Evolutionary conservation across 495 filamentous ascomycete genomes (phyloP), one percentile per base, ranked within the genome.

Genomic region (Tuber indicum): DNA sequence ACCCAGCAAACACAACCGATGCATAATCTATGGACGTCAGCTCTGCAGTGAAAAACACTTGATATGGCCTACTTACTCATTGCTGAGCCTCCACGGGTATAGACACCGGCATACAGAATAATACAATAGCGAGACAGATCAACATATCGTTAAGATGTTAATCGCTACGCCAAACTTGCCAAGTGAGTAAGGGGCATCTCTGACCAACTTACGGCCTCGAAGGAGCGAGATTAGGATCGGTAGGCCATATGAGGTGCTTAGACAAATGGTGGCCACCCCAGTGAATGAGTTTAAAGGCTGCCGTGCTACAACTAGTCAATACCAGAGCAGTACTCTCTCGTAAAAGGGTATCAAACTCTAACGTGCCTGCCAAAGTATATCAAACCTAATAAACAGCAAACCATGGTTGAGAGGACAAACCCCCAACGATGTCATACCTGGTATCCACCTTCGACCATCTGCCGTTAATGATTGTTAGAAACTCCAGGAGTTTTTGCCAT

Each of bases 231-330:
- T 87, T 10, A 91, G 81, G 75, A 92, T 91, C 0, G 90, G 90
- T 72, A 90, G 80, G 23, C 89, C 89, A 81, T 91, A 92, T 7
- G 88, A 90, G 72, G 87, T 87, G 36, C 87, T 89, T 3, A 91
- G 83, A 76, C 89, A 91, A 75, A 91, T 91, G 0, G 89, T 91
- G 4, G 89, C 90, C 16, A 91, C 89, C 43, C 89, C 90, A 0
- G 89, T 91, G 80, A 92, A 91, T 3, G 88, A 88, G 83, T 90
- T n/a, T 91, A 85, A 91, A 91, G 10, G 90, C 89, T 0, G 89
- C 88, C 7, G 87, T 87, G 16, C 75, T 82, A n/a, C 74, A 70
- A 70, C 47, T 44, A 4, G 17, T 72, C 62, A 43, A 49, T 41
- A 1, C 39, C 39, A 41, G 39, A 41, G 39, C 39, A 72, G 39